These are phyloP conservation scores for Ascobolus immersus DNA, from an alignment of 495 filamentous ascomycete genomes.

Conservation along the genomic window DNA sequence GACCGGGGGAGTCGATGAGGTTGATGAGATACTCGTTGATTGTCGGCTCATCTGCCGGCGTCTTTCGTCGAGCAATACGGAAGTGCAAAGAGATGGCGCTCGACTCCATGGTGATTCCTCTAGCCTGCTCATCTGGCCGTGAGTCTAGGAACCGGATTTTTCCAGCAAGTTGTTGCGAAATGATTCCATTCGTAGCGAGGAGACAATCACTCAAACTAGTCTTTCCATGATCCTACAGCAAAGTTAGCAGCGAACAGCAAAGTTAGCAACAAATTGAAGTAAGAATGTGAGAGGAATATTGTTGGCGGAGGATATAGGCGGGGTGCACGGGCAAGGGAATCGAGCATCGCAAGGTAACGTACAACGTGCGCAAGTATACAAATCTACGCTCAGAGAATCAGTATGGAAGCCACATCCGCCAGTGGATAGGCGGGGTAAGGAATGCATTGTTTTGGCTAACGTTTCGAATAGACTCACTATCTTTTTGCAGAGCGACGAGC, in stretches of 20 bases:
- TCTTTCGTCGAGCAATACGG: slow-evolving; percentile 49
- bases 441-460: slow-evolving; percentile 5
- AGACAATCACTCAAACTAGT: slow-evolving; percentile 91
- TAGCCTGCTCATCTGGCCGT: slow-evolving; percentile 81
- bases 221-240: slow-evolving; percentile 68
- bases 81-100: slow-evolving; percentile 95
- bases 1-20: slow-evolving; percentile 89
- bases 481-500: slow-evolving; percentile 13
- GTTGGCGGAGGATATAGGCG: no score
- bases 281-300: no score
- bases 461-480: slow-evolving; percentile 16
- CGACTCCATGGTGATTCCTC: slow-evolving; percentile 98
- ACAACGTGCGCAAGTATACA: slow-evolving; percentile 94
- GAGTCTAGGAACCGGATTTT: slow-evolving; percentile 97
- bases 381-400: slow-evolving; percentile 35
- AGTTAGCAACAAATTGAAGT: background rate
- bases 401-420: background rate
- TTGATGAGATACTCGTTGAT: slow-evolving; percentile 86
- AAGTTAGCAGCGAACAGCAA: slow-evolving; percentile 1
- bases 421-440: background rate
- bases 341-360: slow-evolving; percentile 19
- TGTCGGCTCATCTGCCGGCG: slow-evolving; percentile 38
- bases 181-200: slow-evolving; percentile 97
- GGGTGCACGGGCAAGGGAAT: no score
- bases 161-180: slow-evolving; percentile 86